These are phyloP conservation scores for Austropuccinia psidii DNA, from an alignment of 1,284 basidiomycete species.

Conservation along the genomic window DNA sequence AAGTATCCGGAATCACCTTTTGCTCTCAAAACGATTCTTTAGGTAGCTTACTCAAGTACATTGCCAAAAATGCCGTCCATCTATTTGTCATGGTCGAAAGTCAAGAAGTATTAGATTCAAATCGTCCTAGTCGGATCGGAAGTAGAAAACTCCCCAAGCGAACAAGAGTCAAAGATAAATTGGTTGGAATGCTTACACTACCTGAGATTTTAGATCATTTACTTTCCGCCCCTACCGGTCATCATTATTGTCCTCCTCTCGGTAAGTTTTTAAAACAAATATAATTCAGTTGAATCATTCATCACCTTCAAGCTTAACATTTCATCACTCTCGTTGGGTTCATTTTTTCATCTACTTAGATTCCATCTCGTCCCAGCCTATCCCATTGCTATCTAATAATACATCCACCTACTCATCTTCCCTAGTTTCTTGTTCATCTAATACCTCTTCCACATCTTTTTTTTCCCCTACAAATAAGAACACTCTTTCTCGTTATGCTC, in stretches of 20 bases:
- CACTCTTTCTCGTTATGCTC: constrained; percentile 43
- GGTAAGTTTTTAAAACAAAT: background rate
- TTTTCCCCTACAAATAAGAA: constrained; percentile 42
- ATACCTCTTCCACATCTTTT: constrained; percentile 38
- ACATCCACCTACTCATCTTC: constrained; percentile 37
- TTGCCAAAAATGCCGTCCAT: background rate
- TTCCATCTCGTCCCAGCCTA: background rate
- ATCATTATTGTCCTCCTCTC: background rate
- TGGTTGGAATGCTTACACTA: background rate
- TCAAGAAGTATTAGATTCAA: background rate
- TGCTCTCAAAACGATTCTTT: background rate
- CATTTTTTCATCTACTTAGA: background rate
- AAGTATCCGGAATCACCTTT: background rate
- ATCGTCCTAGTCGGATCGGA: background rate
- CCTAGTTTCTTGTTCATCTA: constrained; percentile 50
- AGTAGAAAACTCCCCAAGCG: background rate
- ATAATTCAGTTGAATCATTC: too few species aligned
- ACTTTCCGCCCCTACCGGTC: background rate
- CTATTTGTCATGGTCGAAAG: background rate
- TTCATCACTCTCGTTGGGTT: background rate
- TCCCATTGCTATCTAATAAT: background rate
- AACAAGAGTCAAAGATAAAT: background rate
- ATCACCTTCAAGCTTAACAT: too few species aligned
- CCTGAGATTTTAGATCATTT: background rate
- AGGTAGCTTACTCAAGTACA: background rate